Evolutionary conservation across 441 rosid species (phyloP).

Genomic region (Populus trichocarpa): DNA sequence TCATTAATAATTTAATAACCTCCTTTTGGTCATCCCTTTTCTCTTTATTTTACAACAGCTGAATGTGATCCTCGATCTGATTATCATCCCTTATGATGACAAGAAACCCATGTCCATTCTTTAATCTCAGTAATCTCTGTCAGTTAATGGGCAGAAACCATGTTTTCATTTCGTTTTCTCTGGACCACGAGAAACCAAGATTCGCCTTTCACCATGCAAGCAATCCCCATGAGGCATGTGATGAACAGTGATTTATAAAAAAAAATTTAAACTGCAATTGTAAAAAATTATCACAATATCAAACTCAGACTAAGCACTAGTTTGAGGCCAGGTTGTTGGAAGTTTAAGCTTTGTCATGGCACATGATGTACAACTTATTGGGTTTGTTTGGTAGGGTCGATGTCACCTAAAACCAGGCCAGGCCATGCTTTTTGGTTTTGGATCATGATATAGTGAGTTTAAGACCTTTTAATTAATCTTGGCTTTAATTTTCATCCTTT

Average conservation of each 20-base stretch:
- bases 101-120: neutral
- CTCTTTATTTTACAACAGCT: neutral
- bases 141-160: neutral
- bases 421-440: neutral
- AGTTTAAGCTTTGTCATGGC: slow-evolving; percentile 16
- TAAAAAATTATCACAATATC: too few species aligned
- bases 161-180: neutral
- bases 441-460: slow-evolving; percentile 15
- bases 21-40: neutral
- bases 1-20: slow-evolving; percentile 9
- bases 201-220: neutral
- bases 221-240: slow-evolving; percentile 16
- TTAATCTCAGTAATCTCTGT: neutral
- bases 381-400: slow-evolving; percentile 23
- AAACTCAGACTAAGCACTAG: neutral
- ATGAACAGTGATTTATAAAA: too few species aligned
- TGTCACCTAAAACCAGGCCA: slow-evolving; percentile 30
- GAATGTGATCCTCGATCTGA: slow-evolving; percentile 5
- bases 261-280: too few species aligned
- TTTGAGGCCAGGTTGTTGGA: slow-evolving; percentile 7
- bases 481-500: slow-evolving; percentile 4
- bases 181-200: slow-evolving; percentile 14
- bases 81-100: neutral
- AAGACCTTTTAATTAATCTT: neutral
- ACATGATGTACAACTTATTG: slow-evolving; percentile 30